phyloP scores from a whole-genome alignment of 495 filamentous ascomycete species.

The Tuber magnatum region DNA sequence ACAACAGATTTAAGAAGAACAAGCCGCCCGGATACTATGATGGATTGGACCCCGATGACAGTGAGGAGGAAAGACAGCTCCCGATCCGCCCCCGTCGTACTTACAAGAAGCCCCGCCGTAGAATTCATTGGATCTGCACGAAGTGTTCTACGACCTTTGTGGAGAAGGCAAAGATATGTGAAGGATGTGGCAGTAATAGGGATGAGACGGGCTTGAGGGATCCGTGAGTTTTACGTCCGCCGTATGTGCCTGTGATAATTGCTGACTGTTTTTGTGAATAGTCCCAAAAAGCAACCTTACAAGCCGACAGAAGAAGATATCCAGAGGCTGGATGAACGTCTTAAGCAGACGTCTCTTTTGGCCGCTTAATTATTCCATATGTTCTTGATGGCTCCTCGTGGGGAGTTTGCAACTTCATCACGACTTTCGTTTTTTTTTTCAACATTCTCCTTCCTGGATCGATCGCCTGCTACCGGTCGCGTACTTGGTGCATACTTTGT shows the following conservation, averaged over 20 bases:
- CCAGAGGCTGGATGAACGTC: slow-evolving; percentile 35
- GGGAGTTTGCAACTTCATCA: slow-evolving; percentile 17
- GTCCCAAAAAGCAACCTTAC: slow-evolving; percentile 36
- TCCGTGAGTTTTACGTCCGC: slow-evolving; percentile 39
- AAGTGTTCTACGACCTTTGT: slow-evolving; percentile 36
- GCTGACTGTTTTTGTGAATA: slow-evolving; percentile 19
- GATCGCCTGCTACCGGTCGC: slow-evolving; percentile 12
- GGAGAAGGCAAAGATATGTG: slow-evolving; percentile 27
- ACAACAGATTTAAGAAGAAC: slow-evolving; percentile 38
- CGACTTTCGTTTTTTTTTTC: slow-evolving; percentile 13
- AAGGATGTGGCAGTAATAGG: slow-evolving; percentile 37
- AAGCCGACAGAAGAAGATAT: slow-evolving; percentile 35
- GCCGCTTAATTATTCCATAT: slow-evolving; percentile 13
- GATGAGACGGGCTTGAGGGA: slow-evolving; percentile 40
- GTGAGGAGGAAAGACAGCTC: slow-evolving; percentile 25
- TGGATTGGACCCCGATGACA: slow-evolving; percentile 33
- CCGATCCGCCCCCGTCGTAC: slow-evolving; percentile 30
- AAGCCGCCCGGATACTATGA: slow-evolving; percentile 40
- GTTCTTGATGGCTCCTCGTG: slow-evolving; percentile 4
- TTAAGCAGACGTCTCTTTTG: slow-evolving; percentile 32
- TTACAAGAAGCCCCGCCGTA: slow-evolving; percentile 39
- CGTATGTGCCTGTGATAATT: background rate
- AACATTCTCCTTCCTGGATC: slow-evolving; percentile 12
- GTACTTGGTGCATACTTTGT: background rate
- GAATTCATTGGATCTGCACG: slow-evolving; percentile 40